A percentile compares a stretch with the other conserved stretches of the same genome.
Evolutionary conservation across 2,329 filamentous ascomycete species (phyloP).

Genomic region (Colletotrichum sp.): DNA sequence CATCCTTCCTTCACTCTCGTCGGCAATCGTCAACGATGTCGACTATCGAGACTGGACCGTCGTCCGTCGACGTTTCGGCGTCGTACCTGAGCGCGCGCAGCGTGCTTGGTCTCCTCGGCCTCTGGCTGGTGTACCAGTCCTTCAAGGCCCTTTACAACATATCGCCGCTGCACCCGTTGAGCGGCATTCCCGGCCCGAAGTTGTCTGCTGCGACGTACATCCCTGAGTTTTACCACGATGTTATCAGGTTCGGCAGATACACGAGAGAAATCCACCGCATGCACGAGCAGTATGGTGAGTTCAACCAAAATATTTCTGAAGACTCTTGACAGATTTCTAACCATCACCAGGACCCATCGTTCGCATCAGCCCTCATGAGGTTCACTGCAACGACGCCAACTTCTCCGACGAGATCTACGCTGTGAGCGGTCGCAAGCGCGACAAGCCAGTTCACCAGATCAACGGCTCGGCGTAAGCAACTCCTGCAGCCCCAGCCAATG

Average conservation of each 20-base stretch:
- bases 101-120: conserved; percentile 20
- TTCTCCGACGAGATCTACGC: conserved; percentile 44
- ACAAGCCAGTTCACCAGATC: conserved; percentile 22
- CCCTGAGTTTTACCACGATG: conserved; percentile 43
- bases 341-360: conserved; percentile 35
- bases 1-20: neutral
- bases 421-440: conserved; percentile 22
- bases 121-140: conserved; percentile 34
- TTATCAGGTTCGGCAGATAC: conserved; percentile 38
- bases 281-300: conserved; percentile 40
- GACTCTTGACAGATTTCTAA: neutral
- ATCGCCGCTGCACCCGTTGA: conserved; percentile 42
- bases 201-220: conserved; percentile 38
- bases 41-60: neutral
- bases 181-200: conserved; percentile 40
- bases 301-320: neutral
- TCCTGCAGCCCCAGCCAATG: neutral
- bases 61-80: neutral
- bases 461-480: conserved; percentile 16
- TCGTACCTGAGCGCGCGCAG: neutral
- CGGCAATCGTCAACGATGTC: neutral
- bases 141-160: conserved; percentile 35
- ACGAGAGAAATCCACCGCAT: conserved; percentile 36
- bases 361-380: conserved; percentile 42
- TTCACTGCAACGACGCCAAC: conserved; percentile 38